Conservation (phyloP, 2,329 filamentous ascomycete genomes). For the Teratosphaeria viscida region DNA sequence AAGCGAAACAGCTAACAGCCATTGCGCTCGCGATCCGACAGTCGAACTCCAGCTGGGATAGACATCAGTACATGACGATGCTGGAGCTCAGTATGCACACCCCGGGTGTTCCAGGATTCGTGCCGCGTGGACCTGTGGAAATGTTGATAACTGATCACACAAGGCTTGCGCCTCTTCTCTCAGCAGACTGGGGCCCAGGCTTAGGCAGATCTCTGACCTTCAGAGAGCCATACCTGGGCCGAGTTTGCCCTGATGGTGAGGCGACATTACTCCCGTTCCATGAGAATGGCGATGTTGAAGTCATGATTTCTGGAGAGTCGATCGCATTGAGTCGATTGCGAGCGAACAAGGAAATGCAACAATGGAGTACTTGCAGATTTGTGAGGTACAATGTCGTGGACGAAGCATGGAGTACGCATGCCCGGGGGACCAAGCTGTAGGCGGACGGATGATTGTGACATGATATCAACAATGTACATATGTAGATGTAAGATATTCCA, state of each 20-base stretch:
- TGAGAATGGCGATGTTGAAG: conserved; percentile 5
- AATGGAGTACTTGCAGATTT: background rate
- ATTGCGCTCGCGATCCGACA: background rate
- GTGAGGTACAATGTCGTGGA: conserved; percentile 3
- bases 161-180: background rate
- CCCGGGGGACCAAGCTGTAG: background rate
- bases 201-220: background rate
- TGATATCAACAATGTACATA: background rate
- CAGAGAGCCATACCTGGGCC: conserved; percentile 5
- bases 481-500: no score
- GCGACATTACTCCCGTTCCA: conserved; percentile 1
- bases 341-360: background rate
- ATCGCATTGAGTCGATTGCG: conserved; percentile 1
- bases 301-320: conserved; percentile 5
- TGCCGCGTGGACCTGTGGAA: conserved; percentile 5
- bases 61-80: background rate
- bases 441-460: background rate
- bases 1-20: background rate
- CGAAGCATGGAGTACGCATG: background rate
- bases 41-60: background rate
- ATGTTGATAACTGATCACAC: conserved; percentile 5
- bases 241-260: conserved; percentile 1
- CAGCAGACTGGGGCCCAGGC: conserved; percentile 1
- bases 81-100: background rate
- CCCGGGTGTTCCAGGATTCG: conserved; percentile 1